Conservation (phyloP, 176 grass and related monocot genomes). For the Hsuehochloa calcarea region DNA sequence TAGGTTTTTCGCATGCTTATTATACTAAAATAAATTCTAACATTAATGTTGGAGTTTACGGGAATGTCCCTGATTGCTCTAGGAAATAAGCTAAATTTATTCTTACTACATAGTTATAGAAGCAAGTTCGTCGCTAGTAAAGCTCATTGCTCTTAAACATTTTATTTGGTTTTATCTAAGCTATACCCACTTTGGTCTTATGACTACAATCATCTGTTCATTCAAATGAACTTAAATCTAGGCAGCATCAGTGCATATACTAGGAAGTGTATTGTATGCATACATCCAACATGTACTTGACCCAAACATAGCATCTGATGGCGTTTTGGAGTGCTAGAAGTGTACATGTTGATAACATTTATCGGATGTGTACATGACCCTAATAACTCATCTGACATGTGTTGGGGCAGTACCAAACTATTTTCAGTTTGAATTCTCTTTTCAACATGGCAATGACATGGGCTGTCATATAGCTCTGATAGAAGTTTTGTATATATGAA, state of each 20-base stretch:
- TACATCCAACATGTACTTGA: not conserved
- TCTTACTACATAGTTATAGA: not conserved
- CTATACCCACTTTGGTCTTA: not conserved
- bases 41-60: not conserved
- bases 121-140: not conserved
- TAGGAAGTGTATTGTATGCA: not conserved
- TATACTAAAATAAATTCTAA: not conserved
- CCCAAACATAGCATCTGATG: not conserved
- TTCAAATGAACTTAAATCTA: constrained; percentile 10
- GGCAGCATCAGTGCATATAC: not conserved
- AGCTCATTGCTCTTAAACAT: constrained; percentile 7
- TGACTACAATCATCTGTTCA: not conserved
- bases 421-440: not conserved
- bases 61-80: not conserved
- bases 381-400: not conserved
- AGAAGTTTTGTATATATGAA: not conserved
- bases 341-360: not conserved
- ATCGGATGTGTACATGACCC: not conserved
- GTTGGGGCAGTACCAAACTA: not conserved
- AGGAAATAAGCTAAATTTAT: not conserved
- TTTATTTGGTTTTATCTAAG: constrained; percentile 5
- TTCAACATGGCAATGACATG: not conserved
- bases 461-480: not conserved
- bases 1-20: not conserved
- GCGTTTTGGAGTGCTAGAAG: not conserved